Percentiles rank a stretch among this genome's conserved stretches.
Evolutionary conservation across 169 alveolate genomes (phyloP).

Genomic region (Plasmodium gonderi): DNA sequence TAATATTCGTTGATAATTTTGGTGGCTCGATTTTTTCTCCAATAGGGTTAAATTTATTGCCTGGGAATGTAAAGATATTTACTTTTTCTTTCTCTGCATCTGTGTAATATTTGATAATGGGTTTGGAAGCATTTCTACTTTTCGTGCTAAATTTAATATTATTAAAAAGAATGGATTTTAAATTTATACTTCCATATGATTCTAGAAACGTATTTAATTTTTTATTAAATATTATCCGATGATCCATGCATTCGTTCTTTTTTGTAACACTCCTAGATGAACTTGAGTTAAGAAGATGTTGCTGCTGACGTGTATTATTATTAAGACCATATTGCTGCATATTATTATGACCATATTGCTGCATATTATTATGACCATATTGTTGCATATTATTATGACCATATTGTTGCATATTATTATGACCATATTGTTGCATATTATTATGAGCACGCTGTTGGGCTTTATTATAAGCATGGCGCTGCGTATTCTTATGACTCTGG

Average conservation of each 20-base stretch:
- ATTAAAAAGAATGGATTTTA: slow-evolving; percentile 15
- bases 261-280: not conserved
- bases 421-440: too few species aligned
- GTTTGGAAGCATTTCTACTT: not conserved
- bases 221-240: slow-evolving; percentile 23
- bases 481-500: not conserved
- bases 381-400: too few species aligned
- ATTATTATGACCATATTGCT: too few species aligned
- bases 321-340: too few species aligned
- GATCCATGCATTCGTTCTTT: slow-evolving; percentile 11
- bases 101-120: slow-evolving; percentile 4
- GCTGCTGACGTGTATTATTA: slow-evolving; percentile 16
- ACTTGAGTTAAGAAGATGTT: slow-evolving; percentile 2
- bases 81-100: not conserved
- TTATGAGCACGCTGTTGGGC: too few species aligned
- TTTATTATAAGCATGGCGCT: too few species aligned
- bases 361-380: slow-evolving; percentile 24
- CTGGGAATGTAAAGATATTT: not conserved
- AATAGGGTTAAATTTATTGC: not conserved
- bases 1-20: not conserved
- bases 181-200: slow-evolving; percentile 31
- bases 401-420: slow-evolving; percentile 5
- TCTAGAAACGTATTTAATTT: slow-evolving; percentile 55
- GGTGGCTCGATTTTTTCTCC: not conserved
- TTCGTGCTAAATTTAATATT: not conserved